Base-by-base conservation (phyloP, 352 stramenopile species). In the Pythium guiyangense region DNA sequence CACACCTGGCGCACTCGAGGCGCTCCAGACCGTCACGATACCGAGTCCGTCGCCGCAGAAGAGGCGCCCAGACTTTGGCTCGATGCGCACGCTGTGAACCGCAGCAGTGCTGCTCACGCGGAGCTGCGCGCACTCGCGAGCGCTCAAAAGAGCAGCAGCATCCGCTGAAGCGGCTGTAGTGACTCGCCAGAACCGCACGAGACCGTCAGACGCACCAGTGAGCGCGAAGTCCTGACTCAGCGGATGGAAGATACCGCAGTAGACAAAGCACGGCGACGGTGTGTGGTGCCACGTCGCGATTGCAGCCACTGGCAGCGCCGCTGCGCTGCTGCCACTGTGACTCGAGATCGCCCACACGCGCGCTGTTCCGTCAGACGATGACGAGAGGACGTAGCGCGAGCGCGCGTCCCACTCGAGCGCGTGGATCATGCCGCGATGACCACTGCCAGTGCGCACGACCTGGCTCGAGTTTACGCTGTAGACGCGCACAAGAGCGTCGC, bases 21-120 rank as follows among this genome's bases (percentile, higher is more conserved):
- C 5, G 17, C 55, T 66, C 77, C 77, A 91, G 0, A 89, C 77
- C 0, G 69, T 73, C 49, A 91, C 74, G 5, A 59, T 48, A 1
- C 78, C 81, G 0, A 58, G 68, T 0, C 68, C 62, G 57, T 92
- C 73, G 2, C 79, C 81, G 57, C 77, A 88, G 50, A 89, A 88
- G 0, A 92, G 39, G 26, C 81, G 63, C 17, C 57, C 57, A 0
- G 57, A 66, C 27, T 74, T 75, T 22, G 48, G n/a, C 3, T 90
- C 79, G 5, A 86, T 60, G 31, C 72, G 69, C 27, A 88, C 61
- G n/a, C 64, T 71, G 31, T 92, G 72, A 10, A 89, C 47, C 1
- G 76, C 77, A 52, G 27, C 68, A 37, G 29, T 27, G 22, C 35
- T 58, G 31, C 67, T 76, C n/a, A 71, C 65, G 15, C 61, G 51